A percentile compares a stretch with the other conserved stretches of the same genome.
phyloP scores from a whole-genome alignment of 352 stramenopile genomes.

The Phytophthora agathidicida region DNA sequence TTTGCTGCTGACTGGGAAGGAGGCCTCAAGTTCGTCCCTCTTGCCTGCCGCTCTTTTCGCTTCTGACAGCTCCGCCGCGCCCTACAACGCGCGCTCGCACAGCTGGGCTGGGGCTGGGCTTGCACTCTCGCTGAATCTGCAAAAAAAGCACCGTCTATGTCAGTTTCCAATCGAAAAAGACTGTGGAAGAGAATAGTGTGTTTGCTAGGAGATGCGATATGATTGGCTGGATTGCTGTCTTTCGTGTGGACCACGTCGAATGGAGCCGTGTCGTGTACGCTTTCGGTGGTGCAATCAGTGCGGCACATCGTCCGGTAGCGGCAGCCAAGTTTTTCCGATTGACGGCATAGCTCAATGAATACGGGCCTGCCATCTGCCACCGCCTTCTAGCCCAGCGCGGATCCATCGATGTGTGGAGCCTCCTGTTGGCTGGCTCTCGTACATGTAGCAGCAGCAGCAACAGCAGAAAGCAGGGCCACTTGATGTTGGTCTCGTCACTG shows the following conservation, averaged over 20 bases:
- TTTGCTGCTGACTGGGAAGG: too few species aligned
- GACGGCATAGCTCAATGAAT: too few species aligned
- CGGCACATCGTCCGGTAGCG: slow-evolving; percentile 17
- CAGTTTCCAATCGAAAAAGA: slow-evolving; percentile 8
- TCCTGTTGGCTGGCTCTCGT: neutral
- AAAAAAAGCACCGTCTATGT: slow-evolving; percentile 12
- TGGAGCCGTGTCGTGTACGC: neutral
- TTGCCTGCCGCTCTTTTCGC: slow-evolving; percentile 41
- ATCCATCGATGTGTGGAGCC: neutral
- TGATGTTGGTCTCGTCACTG: slow-evolving; percentile 18
- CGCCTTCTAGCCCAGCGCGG: too few species aligned
- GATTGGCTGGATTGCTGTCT: slow-evolving; percentile 4
- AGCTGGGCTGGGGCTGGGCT: slow-evolving; percentile 6
- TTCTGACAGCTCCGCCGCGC: slow-evolving; percentile 30
- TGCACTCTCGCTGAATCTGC: slow-evolving; percentile 21
- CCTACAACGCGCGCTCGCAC: slow-evolving; percentile 21
- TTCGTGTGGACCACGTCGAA: slow-evolving; percentile 1
- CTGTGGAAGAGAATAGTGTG: neutral
- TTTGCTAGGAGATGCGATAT: neutral
- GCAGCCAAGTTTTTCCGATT: too few species aligned
- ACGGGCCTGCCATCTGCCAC: too few species aligned
- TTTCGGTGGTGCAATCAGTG: slow-evolving; percentile 29
- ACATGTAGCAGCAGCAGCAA: slow-evolving; percentile 4
- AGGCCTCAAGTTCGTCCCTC: neutral
- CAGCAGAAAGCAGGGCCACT: too few species aligned